A percentile compares a stretch with the other conserved stretches of the same genome.
phyloP scores from a whole-genome alignment of 2,329 filamentous ascomycete species.

The Fusarium illudens region DNA sequence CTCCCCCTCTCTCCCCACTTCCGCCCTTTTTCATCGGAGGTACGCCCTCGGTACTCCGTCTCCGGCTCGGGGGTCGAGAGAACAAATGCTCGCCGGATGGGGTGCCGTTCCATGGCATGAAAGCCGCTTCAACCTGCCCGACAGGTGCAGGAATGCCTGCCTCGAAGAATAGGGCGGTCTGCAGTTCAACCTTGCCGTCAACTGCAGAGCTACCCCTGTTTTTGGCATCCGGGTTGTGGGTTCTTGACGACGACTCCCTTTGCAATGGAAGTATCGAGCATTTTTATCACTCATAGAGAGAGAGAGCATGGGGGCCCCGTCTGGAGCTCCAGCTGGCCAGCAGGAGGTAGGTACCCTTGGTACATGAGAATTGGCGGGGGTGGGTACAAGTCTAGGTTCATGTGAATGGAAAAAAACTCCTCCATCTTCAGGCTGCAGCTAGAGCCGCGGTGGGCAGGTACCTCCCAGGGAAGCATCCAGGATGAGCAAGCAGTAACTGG shows the following conservation, averaged over 20 bases:
- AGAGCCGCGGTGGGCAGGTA: neutral
- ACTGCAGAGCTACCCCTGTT: neutral
- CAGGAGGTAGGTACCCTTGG: slow-evolving; percentile 2
- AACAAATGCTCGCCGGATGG: neutral
- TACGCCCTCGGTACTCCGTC: neutral
- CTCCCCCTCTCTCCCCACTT: neutral
- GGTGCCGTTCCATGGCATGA: too few relatives aligned
- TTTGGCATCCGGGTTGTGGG: neutral
- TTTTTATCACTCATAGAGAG: slow-evolving; percentile 7
- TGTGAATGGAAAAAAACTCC: slow-evolving; percentile 3
- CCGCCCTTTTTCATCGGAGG: neutral
- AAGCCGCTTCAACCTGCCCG: neutral
- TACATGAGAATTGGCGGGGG: slow-evolving; percentile 26
- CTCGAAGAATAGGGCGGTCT: slow-evolving; percentile 19
- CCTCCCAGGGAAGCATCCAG: neutral
- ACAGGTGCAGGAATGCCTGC: neutral
- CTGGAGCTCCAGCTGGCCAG: neutral
- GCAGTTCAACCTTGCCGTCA: neutral
- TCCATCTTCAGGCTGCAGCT: neutral
- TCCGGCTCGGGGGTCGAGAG: neutral
- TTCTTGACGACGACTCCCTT: neutral
- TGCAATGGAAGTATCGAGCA: neutral
- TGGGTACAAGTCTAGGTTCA: slow-evolving; percentile 17
- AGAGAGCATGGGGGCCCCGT: neutral
- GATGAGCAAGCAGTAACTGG: neutral